A percentile compares a stretch with the other conserved stretches of the same genome.
Conservation (phyloP, 2,329 filamentous ascomycete species). For the Xylariaceae sp. region DNA sequence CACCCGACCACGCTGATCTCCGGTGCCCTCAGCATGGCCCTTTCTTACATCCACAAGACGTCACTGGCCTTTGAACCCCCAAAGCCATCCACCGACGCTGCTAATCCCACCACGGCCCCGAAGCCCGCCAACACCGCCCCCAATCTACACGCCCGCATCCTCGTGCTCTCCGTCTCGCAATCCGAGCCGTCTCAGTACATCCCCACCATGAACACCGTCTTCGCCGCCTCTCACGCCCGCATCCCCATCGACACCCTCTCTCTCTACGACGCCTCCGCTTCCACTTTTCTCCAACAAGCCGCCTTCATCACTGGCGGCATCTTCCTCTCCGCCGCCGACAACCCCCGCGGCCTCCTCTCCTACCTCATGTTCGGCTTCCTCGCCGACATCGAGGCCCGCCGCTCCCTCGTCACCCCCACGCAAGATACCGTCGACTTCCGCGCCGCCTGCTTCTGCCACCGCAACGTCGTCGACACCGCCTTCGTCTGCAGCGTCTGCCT, state of each 20-base stretch:
- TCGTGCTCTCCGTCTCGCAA: constrained; percentile 85
- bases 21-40: constrained; percentile 81
- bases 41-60: constrained; percentile 85
- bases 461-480: constrained; percentile 81
- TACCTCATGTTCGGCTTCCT: constrained; percentile 95
- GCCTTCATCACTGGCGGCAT: constrained; percentile 56
- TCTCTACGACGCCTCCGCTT: constrained; percentile 75
- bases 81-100: constrained; percentile 38
- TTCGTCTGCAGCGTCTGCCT: constrained; percentile 96
- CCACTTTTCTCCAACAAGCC: constrained; percentile 92
- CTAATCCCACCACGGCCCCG: constrained; percentile 30
- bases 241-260: constrained; percentile 92
- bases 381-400: constrained; percentile 51
- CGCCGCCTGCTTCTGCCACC: constrained; percentile 96
- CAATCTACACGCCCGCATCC: constrained; percentile 70
- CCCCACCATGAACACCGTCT: constrained; percentile 96
- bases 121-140: constrained; percentile 32
- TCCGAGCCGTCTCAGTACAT: constrained; percentile 88
- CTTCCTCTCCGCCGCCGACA: constrained; percentile 44
- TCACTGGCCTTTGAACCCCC: constrained; percentile 58
- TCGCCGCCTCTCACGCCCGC: constrained; percentile 80
- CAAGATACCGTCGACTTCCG: constrained; percentile 89
- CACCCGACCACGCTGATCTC: constrained; percentile 76
- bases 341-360: constrained; percentile 70
- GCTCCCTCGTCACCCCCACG: constrained; percentile 69